A percentile compares a stretch with the other conserved stretches of the same genome.
Evolutionary conservation across 176 grass and related monocot genomes (phyloP).

Genomic region (Oryza longistaminata): DNA sequence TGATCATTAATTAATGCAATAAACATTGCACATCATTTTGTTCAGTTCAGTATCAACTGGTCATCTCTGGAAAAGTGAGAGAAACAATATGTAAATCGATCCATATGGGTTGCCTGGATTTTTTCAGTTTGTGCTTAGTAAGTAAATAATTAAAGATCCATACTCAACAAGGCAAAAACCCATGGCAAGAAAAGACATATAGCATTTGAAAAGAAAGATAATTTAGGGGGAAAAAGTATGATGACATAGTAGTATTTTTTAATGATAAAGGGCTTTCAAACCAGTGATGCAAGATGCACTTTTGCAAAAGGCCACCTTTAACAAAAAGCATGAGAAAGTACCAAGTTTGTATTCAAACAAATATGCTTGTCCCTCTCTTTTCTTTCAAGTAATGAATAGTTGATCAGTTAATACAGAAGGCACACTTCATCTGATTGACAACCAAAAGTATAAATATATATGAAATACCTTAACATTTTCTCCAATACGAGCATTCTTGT

Average conservation of each 20-base stretch:
- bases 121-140: constrained; percentile 2
- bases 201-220: not conserved
- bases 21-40: not conserved
- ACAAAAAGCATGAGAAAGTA: not conserved
- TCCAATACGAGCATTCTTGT: constrained; percentile 98
- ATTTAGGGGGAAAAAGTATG: not conserved
- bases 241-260: not conserved
- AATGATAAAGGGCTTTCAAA: not conserved
- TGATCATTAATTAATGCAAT: constrained; percentile 29
- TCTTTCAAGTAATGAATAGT: not conserved
- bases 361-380: not conserved
- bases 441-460: constrained; percentile 15
- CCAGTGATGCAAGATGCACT: not conserved
- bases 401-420: not conserved
- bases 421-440: not conserved
- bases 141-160: not conserved
- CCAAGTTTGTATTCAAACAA: not conserved
- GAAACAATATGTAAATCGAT: not conserved
- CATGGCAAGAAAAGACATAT: not conserved
- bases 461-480: constrained; percentile 83
- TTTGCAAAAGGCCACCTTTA: not conserved
- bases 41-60: not conserved
- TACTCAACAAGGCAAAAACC: not conserved
- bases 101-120: not conserved
- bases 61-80: not conserved